A percentile compares a stretch with the other conserved stretches of the same genome.
Evolutionary conservation across 2,329 filamentous ascomycete species (phyloP).

Genomic region (Tolypocladium amazonense): DNA sequence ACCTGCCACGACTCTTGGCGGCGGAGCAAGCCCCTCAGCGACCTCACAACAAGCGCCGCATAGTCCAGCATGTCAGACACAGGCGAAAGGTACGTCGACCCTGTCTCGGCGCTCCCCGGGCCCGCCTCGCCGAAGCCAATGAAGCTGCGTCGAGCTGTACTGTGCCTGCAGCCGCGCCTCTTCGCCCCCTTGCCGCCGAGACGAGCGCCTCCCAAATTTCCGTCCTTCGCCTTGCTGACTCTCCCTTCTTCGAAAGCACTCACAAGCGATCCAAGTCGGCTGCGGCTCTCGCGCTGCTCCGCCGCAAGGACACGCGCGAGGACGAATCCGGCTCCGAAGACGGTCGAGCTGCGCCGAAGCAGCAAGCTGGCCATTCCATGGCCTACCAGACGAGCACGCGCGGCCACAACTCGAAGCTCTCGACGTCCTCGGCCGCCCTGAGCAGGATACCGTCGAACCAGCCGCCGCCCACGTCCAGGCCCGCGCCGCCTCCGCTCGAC

Average conservation of each 20-base stretch:
- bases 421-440: conserved; percentile 28
- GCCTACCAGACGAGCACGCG: conserved; percentile 24
- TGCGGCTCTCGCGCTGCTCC: conserved; percentile 41
- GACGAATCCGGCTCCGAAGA: conserved; percentile 45
- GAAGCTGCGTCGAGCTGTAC: not conserved
- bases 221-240: not conserved
- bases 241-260: conserved; percentile 2
- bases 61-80: conserved; percentile 18
- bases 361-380: conserved; percentile 20
- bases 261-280: conserved; percentile 46
- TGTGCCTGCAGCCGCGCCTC: not conserved
- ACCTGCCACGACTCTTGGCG: not conserved
- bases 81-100: conserved; percentile 15
- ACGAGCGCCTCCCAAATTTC: not conserved
- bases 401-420: conserved; percentile 36
- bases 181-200: not conserved
- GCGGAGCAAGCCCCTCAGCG: not conserved
- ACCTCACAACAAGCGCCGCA: not conserved
- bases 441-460: conserved; percentile 29
- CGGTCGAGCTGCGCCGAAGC: conserved; percentile 24
- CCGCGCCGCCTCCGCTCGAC: conserved; percentile 17
- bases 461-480: conserved; percentile 12
- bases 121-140: not conserved
- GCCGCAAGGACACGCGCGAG: conserved; percentile 38
- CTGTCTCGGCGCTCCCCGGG: not conserved